Base-by-base conservation (phyloP, 352 stramenopile species). In the Thraustochytrium striatum region DNA sequence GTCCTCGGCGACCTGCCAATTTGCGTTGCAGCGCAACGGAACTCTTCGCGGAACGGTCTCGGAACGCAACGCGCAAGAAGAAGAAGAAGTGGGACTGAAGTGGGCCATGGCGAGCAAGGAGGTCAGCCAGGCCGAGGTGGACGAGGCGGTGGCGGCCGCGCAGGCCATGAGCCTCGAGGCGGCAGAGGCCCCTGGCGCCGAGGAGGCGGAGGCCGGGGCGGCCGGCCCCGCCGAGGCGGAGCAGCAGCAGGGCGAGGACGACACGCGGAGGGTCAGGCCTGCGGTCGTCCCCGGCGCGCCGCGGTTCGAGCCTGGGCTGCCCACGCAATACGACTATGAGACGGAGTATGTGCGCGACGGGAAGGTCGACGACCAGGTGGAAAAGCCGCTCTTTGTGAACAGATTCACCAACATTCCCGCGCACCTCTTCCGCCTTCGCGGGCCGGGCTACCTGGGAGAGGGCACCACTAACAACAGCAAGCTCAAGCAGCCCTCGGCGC, bases 61-160 rank as follows among this genome's bases (percentile, higher is more conserved):
- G n/a, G n/a, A n/a, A n/a, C n/a, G n/a, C n/a, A n/a, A n/a, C n/a
- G n/a, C n/a, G n/a, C n/a, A n/a, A n/a, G n/a, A n/a, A n/a, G n/a
- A n/a, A n/a, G n/a, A n/a, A n/a, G n/a, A n/a, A n/a, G n/a, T n/a
- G n/a, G n/a, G n/a, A n/a, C n/a, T n/a, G n/a, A n/a, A n/a, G n/a
- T n/a, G n/a, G n/a, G n/a, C n/a, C n/a, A n/a, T n/a, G n/a, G n/a
- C n/a, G n/a, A n/a, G n/a, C n/a, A n/a, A n/a, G n/a, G 28, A 59
- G 39, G 44, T 39, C 50, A 19, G 59, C 53, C 35, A 90, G 85
- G 57, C 89, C 89, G 0, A 93, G 78, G 61, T 87, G 92, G 38
- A 93, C 78, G 0, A 87, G 86, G 41, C 93, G 61, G 59, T 93
- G 93, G 47, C 89, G 89, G 43, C 93, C 89, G 58, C 86, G 91